phyloP scores from a whole-genome alignment of 257 asterid species.

The Paraleonurus japonicus region DNA sequence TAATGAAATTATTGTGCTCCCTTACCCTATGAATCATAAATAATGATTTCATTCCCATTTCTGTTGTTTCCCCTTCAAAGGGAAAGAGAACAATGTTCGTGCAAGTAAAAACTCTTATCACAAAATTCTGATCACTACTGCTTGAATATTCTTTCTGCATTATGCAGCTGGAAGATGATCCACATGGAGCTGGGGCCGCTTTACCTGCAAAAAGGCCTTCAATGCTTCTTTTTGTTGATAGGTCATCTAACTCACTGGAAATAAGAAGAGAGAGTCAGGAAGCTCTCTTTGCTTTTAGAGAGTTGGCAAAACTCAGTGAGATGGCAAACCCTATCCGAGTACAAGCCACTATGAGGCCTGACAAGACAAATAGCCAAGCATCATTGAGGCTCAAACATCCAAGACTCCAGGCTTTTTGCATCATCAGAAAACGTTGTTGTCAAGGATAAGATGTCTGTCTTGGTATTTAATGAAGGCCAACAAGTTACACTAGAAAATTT shows the following conservation, averaged over 20 bases:
- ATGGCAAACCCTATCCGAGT: slow-evolving; percentile 38
- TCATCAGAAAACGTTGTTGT: slow-evolving; percentile 42
- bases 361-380: slow-evolving; percentile 35
- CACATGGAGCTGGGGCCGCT: slow-evolving; percentile 48
- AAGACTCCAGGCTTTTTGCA: slow-evolving; percentile 40
- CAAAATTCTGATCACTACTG: slow-evolving; percentile 11
- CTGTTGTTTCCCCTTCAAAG: neutral
- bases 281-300: slow-evolving; percentile 74
- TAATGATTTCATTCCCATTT: neutral
- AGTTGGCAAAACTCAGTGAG: slow-evolving; percentile 54
- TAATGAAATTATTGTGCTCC: neutral
- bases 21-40: neutral
- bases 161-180: slow-evolving; percentile 70
- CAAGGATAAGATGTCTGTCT: slow-evolving; percentile 69
- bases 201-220: slow-evolving; percentile 70
- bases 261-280: slow-evolving; percentile 59
- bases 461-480: slow-evolving; percentile 60
- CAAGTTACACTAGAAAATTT: slow-evolving; percentile 62
- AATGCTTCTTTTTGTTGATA: slow-evolving; percentile 85
- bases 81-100: neutral
- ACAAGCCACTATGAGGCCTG: slow-evolving; percentile 35
- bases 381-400: slow-evolving; percentile 44
- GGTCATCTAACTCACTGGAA: slow-evolving; percentile 63
- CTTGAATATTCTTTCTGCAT: slow-evolving; percentile 23
- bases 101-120: neutral